Percentiles rank a stretch among this genome's conserved stretches.
These are phyloP conservation scores for Mortierella sp. DNA, from an alignment of 371 early-diverging fungal species.

Conservation along the genomic window DNA sequence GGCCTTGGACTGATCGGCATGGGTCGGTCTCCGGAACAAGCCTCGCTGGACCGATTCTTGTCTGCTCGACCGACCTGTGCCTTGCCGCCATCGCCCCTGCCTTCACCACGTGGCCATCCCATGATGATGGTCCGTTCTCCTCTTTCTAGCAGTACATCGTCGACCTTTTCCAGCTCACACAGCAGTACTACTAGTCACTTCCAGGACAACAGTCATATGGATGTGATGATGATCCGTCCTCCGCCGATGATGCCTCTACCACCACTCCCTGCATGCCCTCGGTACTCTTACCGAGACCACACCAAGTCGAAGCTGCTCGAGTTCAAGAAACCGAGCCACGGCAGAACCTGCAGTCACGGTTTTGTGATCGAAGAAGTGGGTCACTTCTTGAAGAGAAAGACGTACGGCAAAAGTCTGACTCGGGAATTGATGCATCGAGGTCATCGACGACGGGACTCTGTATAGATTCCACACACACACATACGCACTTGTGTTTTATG, in stretches of 20 bases:
- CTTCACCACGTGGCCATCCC: conserved; percentile 1
- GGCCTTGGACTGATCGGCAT: conserved; percentile 24
- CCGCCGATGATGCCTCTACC: conserved; percentile 41
- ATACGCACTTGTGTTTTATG: no score
- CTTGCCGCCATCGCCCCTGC: conserved; percentile 10
- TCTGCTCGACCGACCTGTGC: conserved; percentile 8
- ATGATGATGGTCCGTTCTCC: conserved; percentile 6
- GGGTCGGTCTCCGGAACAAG: conserved; percentile 15
- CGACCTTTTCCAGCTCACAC: conserved; percentile 2
- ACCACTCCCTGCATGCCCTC: conserved; percentile 22
- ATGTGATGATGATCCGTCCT: background rate
- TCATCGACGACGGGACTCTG: conserved; percentile 33
- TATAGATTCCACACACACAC: conserved; percentile 1
- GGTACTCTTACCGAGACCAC: conserved; percentile 34
- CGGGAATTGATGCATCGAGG: conserved; percentile 32
- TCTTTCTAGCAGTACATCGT: background rate
- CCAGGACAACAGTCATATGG: background rate
- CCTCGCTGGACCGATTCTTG: conserved; percentile 18
- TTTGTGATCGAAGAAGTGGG: conserved; percentile 38
- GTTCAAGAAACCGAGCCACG: conserved; percentile 19
- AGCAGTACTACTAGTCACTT: no score
- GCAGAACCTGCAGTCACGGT: conserved; percentile 36
- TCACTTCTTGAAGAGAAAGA: conserved; percentile 25
- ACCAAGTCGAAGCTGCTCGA: conserved; percentile 31
- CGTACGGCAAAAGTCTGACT: conserved; percentile 34